phyloP scores from a whole-genome alignment of 2,329 filamentous ascomycete genomes.

The Pezicula rhizophila region DNA sequence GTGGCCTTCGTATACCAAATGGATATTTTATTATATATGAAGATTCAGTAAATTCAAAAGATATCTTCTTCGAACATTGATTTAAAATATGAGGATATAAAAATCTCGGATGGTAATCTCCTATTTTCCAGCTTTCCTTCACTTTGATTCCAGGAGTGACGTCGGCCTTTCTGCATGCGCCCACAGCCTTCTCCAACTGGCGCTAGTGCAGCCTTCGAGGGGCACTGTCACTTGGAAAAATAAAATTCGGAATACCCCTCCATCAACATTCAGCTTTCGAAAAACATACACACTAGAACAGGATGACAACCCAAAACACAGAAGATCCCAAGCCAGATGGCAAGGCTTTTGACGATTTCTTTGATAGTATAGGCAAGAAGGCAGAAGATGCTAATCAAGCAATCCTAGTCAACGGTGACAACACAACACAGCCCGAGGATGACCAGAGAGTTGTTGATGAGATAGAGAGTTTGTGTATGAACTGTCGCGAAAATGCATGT shows the following conservation, averaged over 20 bases:
- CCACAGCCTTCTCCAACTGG: too few relatives aligned
- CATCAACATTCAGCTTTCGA: constrained; percentile 10
- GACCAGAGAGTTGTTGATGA: constrained; percentile 55
- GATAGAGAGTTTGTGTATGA: constrained; percentile 80
- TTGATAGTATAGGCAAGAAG: constrained; percentile 57
- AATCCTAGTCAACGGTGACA: constrained; percentile 17
- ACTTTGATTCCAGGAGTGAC: too few relatives aligned
- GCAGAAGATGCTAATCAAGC: constrained; percentile 38
- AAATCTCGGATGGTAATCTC: too few relatives aligned
- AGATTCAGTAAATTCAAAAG: too few relatives aligned
- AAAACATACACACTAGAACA: constrained; percentile 7
- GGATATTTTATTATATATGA: too few relatives aligned
- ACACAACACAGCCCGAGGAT: constrained; percentile 30
- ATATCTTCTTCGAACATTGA: too few relatives aligned
- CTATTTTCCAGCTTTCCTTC: too few relatives aligned
- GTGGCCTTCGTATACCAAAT: too few relatives aligned
- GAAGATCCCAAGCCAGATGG: constrained; percentile 33
- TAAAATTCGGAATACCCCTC: constrained; percentile 10
- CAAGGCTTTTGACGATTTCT: constrained; percentile 47
- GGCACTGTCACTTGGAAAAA: neutral
- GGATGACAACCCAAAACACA: constrained; percentile 38
- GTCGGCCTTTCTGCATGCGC: too few relatives aligned
- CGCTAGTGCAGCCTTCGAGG: neutral
- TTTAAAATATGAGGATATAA: too few relatives aligned
- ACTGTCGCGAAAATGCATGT: constrained; percentile 68